Base-by-base conservation (phyloP, 2,329 filamentous ascomycete genomes). In the Xylariaceae sp. region DNA sequence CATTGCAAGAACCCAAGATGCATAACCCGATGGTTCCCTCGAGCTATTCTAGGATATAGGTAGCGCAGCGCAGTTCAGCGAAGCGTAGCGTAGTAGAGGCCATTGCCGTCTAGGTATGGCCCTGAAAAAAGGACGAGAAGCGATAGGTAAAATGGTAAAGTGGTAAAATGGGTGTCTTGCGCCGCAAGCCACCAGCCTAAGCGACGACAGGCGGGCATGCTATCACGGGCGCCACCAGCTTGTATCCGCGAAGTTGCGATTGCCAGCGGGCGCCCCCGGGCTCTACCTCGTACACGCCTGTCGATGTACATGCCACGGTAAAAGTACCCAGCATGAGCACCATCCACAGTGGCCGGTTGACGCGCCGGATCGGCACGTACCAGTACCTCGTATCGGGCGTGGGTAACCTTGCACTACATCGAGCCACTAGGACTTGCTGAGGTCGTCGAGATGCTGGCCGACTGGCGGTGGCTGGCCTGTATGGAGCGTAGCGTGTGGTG, bases 291-390 rank as follows among this genome's bases (percentile, higher is more conserved):
- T 15, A 12, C 1, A 34, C 10, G 5, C 3, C 30, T 34, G 30
- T 34, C 5, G 4, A 34, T 10, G 32, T 12, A 34, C 13, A 26
- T 26, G 5, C 30, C 13, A 34, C 13, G 44, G 26, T 42, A 30
- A 32, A 8, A 18, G 30, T 37, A 30, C 46, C 36, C 18, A 26
- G 19, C 15, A 15, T 6, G 32, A 2, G 26, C 16, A 16, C 22
- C 37, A 39, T 29, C 32, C 26, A 16, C 18, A 13, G 19, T 22
- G n/a, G 30, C 44, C 50, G 43, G 50, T 44, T 46, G 18, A 51
- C 40, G 46, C 39, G 53, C 49, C 56, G 56, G 53, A 47, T 56
- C 56, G 56, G 56, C 56, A 56, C 56, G 53, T 46, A 32, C 30
- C 37, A 13, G 29, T 46, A 58, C 49, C 56, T 58, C 56, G 56